A percentile compares a stretch with the other conserved stretches of the same genome.
phyloP scores from a whole-genome alignment of 768 basidiomycete genomes.

The Amanita muscaria region DNA sequence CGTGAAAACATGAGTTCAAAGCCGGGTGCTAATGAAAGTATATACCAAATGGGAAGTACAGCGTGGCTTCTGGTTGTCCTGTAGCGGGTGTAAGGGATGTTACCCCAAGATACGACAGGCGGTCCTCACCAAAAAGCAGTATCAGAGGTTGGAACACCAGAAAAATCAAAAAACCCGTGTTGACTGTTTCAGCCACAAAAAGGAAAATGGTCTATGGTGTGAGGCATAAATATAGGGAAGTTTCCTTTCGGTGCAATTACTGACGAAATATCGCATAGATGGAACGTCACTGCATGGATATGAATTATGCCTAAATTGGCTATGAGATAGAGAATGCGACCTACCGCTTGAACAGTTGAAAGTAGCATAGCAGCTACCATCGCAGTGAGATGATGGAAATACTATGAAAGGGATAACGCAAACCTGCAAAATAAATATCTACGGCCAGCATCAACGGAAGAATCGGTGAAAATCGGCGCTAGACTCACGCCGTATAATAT shows the following conservation, averaged over 20 bases:
- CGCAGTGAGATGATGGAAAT: too few relatives aligned
- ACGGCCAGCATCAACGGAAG: neutral
- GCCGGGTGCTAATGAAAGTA: neutral
- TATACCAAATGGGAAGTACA: constrained; percentile 21
- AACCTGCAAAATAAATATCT: constrained; percentile 25
- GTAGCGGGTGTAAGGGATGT: neutral
- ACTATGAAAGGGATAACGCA: neutral
- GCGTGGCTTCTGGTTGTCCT: constrained; percentile 17
- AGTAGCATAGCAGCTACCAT: constrained; percentile 30
- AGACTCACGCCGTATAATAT: constrained; percentile 26
- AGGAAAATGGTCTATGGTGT: constrained; percentile 16
- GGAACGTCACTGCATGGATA: constrained; percentile 19
- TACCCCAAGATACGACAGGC: neutral
- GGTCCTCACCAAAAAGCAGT: constrained; percentile 24
- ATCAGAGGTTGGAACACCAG: constrained; percentile 33
- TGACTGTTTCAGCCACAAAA: constrained; percentile 27
- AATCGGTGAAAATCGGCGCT: neutral
- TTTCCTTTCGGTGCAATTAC: constrained; percentile 1
- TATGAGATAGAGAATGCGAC: neutral
- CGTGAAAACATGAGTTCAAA: neutral
- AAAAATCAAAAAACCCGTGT: constrained; percentile 27
- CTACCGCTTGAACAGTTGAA: constrained; percentile 27
- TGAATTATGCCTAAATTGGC: neutral
- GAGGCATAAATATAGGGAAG: neutral
- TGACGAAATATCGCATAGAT: constrained; percentile 27